Evolutionary conservation across 345 rosid species (phyloP).

Genomic region (Brassica cretica): DNA sequence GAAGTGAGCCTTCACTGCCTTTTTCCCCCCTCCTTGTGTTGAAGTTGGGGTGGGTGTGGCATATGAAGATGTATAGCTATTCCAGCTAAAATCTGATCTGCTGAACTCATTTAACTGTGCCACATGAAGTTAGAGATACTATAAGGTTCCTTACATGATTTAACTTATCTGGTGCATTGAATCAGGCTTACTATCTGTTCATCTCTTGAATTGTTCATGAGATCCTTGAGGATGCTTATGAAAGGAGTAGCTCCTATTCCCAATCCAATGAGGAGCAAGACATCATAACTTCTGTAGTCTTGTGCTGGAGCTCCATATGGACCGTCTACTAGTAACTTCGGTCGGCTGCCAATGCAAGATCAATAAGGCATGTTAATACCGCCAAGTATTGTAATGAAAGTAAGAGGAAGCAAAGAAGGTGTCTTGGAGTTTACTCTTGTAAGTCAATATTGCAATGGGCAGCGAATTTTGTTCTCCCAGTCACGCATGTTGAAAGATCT

Average conservation of each 20-base stretch:
- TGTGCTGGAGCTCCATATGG: conserved; percentile 99
- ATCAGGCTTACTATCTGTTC: conserved; percentile 54
- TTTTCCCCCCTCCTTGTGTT: conserved; percentile 54
- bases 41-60: conserved; percentile 43
- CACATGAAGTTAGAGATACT: conserved; percentile 35
- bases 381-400: neutral
- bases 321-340: conserved; percentile 74
- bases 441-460: conserved; percentile 44
- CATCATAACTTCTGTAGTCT: conserved; percentile 86
- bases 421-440: conserved; percentile 47
- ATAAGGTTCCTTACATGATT: neutral
- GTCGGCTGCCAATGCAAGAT: conserved; percentile 53
- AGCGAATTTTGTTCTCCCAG: conserved; percentile 63
- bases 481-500: conserved; percentile 51
- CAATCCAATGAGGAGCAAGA: conserved; percentile 88
- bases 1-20: conserved; percentile 73
- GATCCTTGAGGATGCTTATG: conserved; percentile 87
- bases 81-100: conserved; percentile 69
- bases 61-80: conserved; percentile 64
- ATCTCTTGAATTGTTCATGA: conserved; percentile 73
- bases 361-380: conserved; percentile 28
- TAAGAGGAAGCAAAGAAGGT: conserved; percentile 21
- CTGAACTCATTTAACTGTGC: conserved; percentile 62
- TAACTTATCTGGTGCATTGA: neutral
- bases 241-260: conserved; percentile 99